phyloP scores from a whole-genome alignment of 768 basidiomycete species.

The Amanita fuliginea region DNA sequence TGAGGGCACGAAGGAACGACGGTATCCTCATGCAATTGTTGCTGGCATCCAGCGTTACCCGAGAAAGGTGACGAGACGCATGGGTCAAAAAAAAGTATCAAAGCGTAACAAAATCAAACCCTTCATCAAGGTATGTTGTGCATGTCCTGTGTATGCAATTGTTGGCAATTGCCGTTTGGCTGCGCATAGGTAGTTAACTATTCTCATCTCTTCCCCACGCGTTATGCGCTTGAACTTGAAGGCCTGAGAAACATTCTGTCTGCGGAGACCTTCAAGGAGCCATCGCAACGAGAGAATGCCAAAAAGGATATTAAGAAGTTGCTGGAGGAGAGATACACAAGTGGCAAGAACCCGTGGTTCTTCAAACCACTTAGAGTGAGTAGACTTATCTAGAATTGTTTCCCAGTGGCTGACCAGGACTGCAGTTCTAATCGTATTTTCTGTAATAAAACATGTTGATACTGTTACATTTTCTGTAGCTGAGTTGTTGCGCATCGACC shows the following conservation, averaged over 20 bases:
- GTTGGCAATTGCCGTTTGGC: background rate
- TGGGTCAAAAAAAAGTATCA: slow-evolving; percentile 91
- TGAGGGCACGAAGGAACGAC: slow-evolving; percentile 93
- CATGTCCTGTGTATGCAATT: background rate
- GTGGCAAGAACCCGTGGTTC: slow-evolving; percentile 98
- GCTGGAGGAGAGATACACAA: slow-evolving; percentile 88
- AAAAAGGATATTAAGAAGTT: slow-evolving; percentile 96
- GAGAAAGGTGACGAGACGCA: slow-evolving; percentile 88
- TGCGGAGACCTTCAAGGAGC: slow-evolving; percentile 94
- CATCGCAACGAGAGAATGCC: slow-evolving; percentile 84
- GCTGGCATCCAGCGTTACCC: slow-evolving; percentile 99
- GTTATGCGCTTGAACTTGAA: slow-evolving; percentile 96
- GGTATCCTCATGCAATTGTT: slow-evolving; percentile 96
- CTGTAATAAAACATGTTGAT: slow-evolving; percentile 4
- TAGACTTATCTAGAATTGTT: background rate
- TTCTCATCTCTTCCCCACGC: slow-evolving; percentile 98
- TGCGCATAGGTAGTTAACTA: slow-evolving; percentile 78
- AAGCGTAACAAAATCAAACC: slow-evolving; percentile 97
- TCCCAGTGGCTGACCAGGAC: background rate
- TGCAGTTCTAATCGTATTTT: slow-evolving; percentile 1
- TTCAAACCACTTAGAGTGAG: slow-evolving; percentile 77
- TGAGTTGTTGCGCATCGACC: background rate
- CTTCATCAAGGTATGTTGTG: slow-evolving; percentile 83
- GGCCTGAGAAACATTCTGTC: slow-evolving; percentile 79
- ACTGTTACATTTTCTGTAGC: background rate